These are phyloP conservation scores for Zygotorulaspora mrakii DNA, from an alignment of 1,139 yeast species.

Conservation along the genomic window DNA sequence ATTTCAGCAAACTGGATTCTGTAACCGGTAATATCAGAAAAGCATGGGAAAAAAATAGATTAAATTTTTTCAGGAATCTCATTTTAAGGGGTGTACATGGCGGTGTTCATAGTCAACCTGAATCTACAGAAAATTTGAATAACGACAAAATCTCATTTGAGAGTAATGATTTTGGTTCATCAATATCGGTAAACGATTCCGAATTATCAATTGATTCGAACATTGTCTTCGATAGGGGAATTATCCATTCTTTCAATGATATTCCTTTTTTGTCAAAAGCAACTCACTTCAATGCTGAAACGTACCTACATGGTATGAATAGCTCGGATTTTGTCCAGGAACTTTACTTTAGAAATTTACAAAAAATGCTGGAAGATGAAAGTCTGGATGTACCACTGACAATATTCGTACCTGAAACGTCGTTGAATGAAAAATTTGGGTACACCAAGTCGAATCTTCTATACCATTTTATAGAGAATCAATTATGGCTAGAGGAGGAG, in stretches of 20 bases:
- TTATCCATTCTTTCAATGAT: slow-evolving; percentile 54
- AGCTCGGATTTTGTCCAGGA: slow-evolving; percentile 68
- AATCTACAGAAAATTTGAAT: slow-evolving; percentile 26
- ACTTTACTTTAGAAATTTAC: slow-evolving; percentile 58
- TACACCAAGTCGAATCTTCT: slow-evolving; percentile 42
- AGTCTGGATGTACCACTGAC: slow-evolving; percentile 51
- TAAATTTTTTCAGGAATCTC: slow-evolving; percentile 20
- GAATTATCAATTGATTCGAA: slow-evolving; percentile 40
- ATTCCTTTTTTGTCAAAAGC: slow-evolving; percentile 39
- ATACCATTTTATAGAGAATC: slow-evolving; percentile 66
- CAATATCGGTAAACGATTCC: slow-evolving; percentile 33
- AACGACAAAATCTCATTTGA: slow-evolving; percentile 29
- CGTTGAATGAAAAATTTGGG: slow-evolving; percentile 39
- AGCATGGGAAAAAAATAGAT: slow-evolving; percentile 37
- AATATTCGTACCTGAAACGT: slow-evolving; percentile 47
- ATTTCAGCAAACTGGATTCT: slow-evolving; percentile 19
- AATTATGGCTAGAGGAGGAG: slow-evolving; percentile 35
- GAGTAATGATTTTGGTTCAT: slow-evolving; percentile 36
- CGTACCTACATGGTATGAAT: slow-evolving; percentile 67
- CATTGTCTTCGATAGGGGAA: slow-evolving; percentile 53
- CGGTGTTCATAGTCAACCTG: slow-evolving; percentile 14
- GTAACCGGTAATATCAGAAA: slow-evolving; percentile 26
- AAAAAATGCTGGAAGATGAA: slow-evolving; percentile 54
- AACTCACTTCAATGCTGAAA: slow-evolving; percentile 60
- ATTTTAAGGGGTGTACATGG: slow-evolving; percentile 28